phyloP scores from a whole-genome alignment of 2,329 filamentous ascomycete genomes.

The Colletotrichum sp. region DNA sequence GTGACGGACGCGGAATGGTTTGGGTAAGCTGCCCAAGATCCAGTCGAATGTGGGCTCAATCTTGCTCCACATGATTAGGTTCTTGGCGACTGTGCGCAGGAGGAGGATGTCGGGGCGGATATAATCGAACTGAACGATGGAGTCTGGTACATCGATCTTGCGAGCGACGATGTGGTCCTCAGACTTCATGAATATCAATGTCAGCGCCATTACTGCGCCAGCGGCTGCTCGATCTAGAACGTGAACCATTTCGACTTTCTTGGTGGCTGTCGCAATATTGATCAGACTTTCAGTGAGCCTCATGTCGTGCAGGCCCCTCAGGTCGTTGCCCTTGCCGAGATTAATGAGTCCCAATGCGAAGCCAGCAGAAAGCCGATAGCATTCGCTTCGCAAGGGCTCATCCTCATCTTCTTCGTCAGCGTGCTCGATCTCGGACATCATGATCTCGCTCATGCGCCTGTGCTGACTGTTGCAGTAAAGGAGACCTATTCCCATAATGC shows the following conservation, averaged over 20 bases:
- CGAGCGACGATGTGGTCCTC: conserved; percentile 85
- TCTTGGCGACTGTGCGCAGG: conserved; percentile 84
- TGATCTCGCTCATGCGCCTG: conserved; percentile 97
- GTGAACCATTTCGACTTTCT: conserved; percentile 91
- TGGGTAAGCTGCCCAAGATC: conserved; percentile 77
- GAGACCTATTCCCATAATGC: conserved; percentile 95
- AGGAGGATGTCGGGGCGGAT: conserved; percentile 92
- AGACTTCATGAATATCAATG: conserved; percentile 97
- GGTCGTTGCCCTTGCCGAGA: conserved; percentile 84
- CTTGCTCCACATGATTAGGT: conserved; percentile 90
- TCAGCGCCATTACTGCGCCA: conserved; percentile 88
- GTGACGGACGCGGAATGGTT: conserved; percentile 67
- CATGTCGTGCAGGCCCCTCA: conserved; percentile 93
- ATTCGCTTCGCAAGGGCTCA: conserved; percentile 86
- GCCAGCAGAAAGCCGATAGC: conserved; percentile 93
- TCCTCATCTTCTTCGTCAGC: conserved; percentile 81
- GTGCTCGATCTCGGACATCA: conserved; percentile 96
- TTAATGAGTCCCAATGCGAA: conserved; percentile 96
- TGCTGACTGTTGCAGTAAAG: conserved; percentile 96
- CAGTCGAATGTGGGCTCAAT: conserved; percentile 78
- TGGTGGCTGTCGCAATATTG: conserved; percentile 83
- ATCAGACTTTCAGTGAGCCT: conserved; percentile 87
- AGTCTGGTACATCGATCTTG: conserved; percentile 93
- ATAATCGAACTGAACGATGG: conserved; percentile 91
- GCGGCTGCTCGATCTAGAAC: conserved; percentile 91